A percentile compares a stretch with the other conserved stretches of the same genome.
phyloP scores from a whole-genome alignment of 345 rosid genomes.

The Hirschfeldia incana region DNA sequence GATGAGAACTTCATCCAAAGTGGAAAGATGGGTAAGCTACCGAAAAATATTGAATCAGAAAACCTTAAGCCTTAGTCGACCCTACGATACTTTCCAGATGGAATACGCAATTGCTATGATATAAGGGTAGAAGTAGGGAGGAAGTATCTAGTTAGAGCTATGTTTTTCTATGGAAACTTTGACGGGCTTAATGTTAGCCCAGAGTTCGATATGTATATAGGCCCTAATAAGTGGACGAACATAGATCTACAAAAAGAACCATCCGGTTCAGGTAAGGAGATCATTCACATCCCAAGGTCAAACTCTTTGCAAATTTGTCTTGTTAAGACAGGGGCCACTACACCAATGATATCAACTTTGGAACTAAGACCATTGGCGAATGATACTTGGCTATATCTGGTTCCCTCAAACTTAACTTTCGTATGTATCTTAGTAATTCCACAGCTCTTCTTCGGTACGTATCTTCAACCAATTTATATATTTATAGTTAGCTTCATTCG shows the following conservation, averaged over 20 bases:
- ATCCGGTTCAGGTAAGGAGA: slow-evolving; percentile 29
- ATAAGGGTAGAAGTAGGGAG: slow-evolving; percentile 24
- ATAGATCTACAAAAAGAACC: slow-evolving; percentile 28
- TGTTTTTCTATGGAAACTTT: slow-evolving; percentile 37
- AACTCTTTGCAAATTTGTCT: slow-evolving; percentile 42
- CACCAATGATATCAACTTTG: slow-evolving; percentile 37
- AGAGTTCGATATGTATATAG: slow-evolving; percentile 31
- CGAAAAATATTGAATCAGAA: neutral
- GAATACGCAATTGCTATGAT: slow-evolving; percentile 42
- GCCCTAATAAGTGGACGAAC: slow-evolving; percentile 38
- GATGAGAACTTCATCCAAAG: slow-evolving; percentile 38
- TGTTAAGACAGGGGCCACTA: slow-evolving; percentile 36
- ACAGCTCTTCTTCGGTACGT: slow-evolving; percentile 8
- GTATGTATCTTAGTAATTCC: slow-evolving; percentile 26
- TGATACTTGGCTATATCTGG: slow-evolving; percentile 31
- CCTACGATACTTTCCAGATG: slow-evolving; percentile 44
- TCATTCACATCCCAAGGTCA: slow-evolving; percentile 31
- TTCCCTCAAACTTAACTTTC: slow-evolving; percentile 16
- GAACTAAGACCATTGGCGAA: slow-evolving; percentile 17
- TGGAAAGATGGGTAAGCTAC: slow-evolving; percentile 13
- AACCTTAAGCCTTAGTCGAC: slow-evolving; percentile 3
- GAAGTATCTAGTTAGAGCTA: slow-evolving; percentile 39
- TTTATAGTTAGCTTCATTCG: neutral
- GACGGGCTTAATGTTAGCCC: slow-evolving; percentile 31
- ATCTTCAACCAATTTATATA: neutral